Evolutionary conservation across 2,329 filamentous ascomycete genomes (phyloP).

Genomic region (Emericellopsis atlantica): DNA sequence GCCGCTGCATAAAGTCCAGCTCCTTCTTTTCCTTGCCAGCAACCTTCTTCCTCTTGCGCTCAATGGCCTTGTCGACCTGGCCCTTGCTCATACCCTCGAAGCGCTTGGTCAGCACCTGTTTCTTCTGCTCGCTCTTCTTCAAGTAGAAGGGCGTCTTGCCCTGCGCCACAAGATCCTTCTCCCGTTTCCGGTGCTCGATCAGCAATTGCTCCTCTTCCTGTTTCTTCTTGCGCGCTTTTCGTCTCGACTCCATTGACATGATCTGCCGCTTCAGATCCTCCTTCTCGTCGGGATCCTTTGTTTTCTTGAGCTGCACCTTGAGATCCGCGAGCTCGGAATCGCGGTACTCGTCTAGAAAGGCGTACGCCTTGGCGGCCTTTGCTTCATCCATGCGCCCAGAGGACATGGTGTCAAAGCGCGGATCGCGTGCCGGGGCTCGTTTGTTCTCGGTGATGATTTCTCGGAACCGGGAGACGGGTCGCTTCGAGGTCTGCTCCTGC

Average conservation of each 20-base stretch:
- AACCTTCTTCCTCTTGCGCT: conserved; percentile 82
- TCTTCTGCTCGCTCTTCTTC: conserved; percentile 88
- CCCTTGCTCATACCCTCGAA: conserved; percentile 76
- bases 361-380: conserved; percentile 60
- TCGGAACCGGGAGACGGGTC: conserved; percentile 69
- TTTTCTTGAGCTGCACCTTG: conserved; percentile 48
- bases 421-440: conserved; percentile 54
- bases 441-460: conserved; percentile 33
- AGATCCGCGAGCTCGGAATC: conserved; percentile 71
- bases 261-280: conserved; percentile 62
- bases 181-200: conserved; percentile 63
- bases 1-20: conserved; percentile 31
- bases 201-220: conserved; percentile 59
- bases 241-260: conserved; percentile 64
- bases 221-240: conserved; percentile 57
- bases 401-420: conserved; percentile 66
- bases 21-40: conserved; percentile 74
- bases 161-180: conserved; percentile 74
- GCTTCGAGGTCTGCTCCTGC: conserved; percentile 68
- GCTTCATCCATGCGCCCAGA: conserved; percentile 35
- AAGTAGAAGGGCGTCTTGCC: conserved; percentile 91
- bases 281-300: conserved; percentile 52
- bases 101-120: conserved; percentile 64
- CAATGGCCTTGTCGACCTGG: conserved; percentile 73
- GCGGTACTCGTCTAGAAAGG: conserved; percentile 79